Percentiles rank a stretch among this genome's conserved stretches.
Conservation (phyloP, 1,139 yeast genomes). For the Yamadazyma conglobata region DNA sequence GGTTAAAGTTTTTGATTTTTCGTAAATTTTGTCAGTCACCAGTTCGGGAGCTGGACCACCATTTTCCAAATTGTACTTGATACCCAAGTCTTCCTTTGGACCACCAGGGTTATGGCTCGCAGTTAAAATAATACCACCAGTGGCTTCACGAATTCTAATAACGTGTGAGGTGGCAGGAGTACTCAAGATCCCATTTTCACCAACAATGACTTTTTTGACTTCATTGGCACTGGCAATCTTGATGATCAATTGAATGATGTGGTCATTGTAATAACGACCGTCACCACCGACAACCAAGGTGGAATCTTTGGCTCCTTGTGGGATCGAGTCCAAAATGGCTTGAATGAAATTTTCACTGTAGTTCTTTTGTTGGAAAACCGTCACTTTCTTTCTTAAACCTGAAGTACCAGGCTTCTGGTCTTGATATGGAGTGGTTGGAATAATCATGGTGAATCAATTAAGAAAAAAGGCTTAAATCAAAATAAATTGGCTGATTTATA, state of each 20-base stretch:
- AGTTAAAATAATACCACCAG: slow-evolving; percentile 95
- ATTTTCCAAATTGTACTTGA: slow-evolving; percentile 89
- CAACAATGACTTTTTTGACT: slow-evolving; percentile 77
- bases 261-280: slow-evolving; percentile 87
- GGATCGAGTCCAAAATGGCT: slow-evolving; percentile 79
- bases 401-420: slow-evolving; percentile 99
- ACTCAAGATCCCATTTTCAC: slow-evolving; percentile 82
- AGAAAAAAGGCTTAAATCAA: too few relatives aligned
- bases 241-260: slow-evolving; percentile 77
- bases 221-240: slow-evolving; percentile 90
- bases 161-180: slow-evolving; percentile 96
- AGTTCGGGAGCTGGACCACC: slow-evolving; percentile 99
- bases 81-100: slow-evolving; percentile 87
- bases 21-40: slow-evolving; percentile 84
- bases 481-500: too few relatives aligned
- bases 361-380: slow-evolving; percentile 72
- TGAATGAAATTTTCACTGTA: slow-evolving; percentile 95
- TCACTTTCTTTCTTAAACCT: slow-evolving; percentile 88
- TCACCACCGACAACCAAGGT: slow-evolving; percentile 94
- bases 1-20: slow-evolving; percentile 56
- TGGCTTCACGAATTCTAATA: slow-evolving; percentile 71
- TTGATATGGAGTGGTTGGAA: slow-evolving; percentile 67
- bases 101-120: slow-evolving; percentile 99
- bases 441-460: slow-evolving; percentile 21
- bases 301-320: slow-evolving; percentile 76